Conservation (phyloP, 1,284 basidiomycete species). For the Cryptococcus jaspeensis region DNA sequence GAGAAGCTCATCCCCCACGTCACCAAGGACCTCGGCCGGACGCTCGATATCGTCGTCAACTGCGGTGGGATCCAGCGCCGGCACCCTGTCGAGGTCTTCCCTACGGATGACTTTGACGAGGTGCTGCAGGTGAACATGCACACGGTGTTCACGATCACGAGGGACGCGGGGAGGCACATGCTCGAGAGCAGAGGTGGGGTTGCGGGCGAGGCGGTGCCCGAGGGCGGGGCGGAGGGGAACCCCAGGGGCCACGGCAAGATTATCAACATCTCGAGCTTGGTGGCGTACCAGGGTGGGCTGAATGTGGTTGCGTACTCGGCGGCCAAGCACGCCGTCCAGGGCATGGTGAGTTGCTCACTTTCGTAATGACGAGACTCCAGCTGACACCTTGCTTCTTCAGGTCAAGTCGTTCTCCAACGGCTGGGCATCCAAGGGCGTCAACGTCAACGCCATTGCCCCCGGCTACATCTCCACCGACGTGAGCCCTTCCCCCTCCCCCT, state of each 20-base stretch:
- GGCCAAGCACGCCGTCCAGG: conserved; percentile 79
- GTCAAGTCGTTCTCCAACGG: conserved; percentile 58
- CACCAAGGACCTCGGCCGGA: conserved; percentile 37
- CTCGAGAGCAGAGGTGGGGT: conserved; percentile 49
- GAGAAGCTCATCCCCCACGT: conserved; percentile 62
- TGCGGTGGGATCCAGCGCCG: conserved; percentile 92
- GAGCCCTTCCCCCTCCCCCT: conserved; percentile 46
- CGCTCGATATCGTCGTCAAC: conserved; percentile 85
- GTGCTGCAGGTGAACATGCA: conserved; percentile 59
- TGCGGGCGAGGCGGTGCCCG: conserved; percentile 35
- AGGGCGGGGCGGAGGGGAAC: conserved; percentile 27
- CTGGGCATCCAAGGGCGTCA: conserved; percentile 77
- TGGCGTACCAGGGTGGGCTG: conserved; percentile 57
- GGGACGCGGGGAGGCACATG: conserved; percentile 53
- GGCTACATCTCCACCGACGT: conserved; percentile 92
- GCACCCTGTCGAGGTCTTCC: conserved; percentile 75
- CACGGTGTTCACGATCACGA: conserved; percentile 52
- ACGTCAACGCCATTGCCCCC: conserved; percentile 84
- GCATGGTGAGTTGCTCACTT: conserved; percentile 55
- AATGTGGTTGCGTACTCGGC: conserved; percentile 89
- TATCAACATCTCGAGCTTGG: conserved; percentile 53
- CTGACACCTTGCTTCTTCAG: conserved; percentile 16
- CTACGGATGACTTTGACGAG: conserved; percentile 85
- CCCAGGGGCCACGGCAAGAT: conserved; percentile 51
- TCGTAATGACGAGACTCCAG: background rate